Conservation (phyloP, 257 asterid species). For the Fraxinus anomala region DNA sequence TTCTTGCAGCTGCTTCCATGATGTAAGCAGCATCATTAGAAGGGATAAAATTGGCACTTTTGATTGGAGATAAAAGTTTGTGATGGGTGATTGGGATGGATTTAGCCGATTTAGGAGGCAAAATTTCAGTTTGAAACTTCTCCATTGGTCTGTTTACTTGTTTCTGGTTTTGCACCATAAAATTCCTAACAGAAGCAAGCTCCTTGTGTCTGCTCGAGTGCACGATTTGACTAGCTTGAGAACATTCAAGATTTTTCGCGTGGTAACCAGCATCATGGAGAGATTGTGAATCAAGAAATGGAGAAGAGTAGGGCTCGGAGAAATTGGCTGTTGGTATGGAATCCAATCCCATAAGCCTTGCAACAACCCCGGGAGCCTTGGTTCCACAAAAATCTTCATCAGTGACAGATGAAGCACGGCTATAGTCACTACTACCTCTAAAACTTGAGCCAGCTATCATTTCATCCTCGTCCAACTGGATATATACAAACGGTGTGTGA, state of each 20-base stretch:
- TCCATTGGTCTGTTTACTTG: conserved; percentile 51
- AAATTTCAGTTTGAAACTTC: conserved; percentile 48
- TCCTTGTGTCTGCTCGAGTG: conserved; percentile 39
- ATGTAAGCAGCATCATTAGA: conserved; percentile 49
- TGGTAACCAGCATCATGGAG: conserved; percentile 29
- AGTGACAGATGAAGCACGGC: conserved; percentile 62
- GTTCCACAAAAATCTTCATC: conserved; percentile 44
- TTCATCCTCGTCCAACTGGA: conserved; percentile 72
- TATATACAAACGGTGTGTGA: not conserved
- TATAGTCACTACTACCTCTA: conserved; percentile 68
- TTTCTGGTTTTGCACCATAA: conserved; percentile 32
- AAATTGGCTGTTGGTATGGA: conserved; percentile 38
- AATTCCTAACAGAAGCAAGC: conserved; percentile 17
- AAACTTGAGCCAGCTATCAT: conserved; percentile 48
- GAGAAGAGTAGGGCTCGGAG: conserved; percentile 41
- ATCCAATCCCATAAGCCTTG: conserved; percentile 60
- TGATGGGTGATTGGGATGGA: conserved; percentile 50
- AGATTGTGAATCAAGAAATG: conserved; percentile 49
- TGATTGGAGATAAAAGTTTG: conserved; percentile 55
- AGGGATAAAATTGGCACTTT: conserved; percentile 38
- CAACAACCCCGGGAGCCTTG: conserved; percentile 51
- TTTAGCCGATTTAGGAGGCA: conserved; percentile 61
- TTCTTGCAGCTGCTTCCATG: conserved; percentile 62
- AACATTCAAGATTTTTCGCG: conserved; percentile 24
- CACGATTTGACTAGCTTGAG: conserved; percentile 20